Evolutionary conservation across 305 asterid species (phyloP).

Genomic region (Fraxinus sp.): DNA sequence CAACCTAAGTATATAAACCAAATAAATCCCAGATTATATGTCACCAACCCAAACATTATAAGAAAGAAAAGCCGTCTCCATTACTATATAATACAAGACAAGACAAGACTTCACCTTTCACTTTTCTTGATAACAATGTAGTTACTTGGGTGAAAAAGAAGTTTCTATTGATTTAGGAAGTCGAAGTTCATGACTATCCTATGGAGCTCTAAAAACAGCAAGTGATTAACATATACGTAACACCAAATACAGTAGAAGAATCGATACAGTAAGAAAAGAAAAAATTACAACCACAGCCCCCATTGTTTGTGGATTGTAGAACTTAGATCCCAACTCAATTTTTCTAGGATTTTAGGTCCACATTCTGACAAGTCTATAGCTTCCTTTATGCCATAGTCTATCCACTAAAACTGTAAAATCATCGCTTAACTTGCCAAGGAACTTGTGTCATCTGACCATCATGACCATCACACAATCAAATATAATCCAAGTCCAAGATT

Average conservation of each 20-base stretch:
- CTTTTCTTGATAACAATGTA: neutral
- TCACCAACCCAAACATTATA: conserved; percentile 1
- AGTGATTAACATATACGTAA: neutral
- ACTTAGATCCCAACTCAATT: neutral
- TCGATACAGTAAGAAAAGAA: neutral
- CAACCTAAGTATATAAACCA: neutral
- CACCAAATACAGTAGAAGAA: neutral
- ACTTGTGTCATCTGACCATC: neutral
- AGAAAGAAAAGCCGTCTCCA: neutral
- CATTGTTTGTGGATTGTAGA: neutral
- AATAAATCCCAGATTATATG: conserved; percentile 8
- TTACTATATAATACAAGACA: conserved; percentile 1
- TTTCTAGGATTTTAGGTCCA: neutral
- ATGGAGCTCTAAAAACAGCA: neutral
- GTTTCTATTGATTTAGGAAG: neutral
- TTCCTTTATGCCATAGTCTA: neutral
- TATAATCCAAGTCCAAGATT: neutral
- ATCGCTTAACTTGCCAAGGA: neutral
- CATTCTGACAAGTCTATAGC: neutral
- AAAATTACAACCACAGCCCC: neutral
- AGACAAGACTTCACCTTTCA: neutral
- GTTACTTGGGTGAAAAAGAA: conserved; percentile 2
- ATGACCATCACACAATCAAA: neutral
- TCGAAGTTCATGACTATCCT: neutral
- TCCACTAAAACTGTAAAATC: neutral